A percentile compares a stretch with the other conserved stretches of the same genome.
phyloP scores from a whole-genome alignment of 2,329 filamentous ascomycete genomes.

The Diplodia seriata region DNA sequence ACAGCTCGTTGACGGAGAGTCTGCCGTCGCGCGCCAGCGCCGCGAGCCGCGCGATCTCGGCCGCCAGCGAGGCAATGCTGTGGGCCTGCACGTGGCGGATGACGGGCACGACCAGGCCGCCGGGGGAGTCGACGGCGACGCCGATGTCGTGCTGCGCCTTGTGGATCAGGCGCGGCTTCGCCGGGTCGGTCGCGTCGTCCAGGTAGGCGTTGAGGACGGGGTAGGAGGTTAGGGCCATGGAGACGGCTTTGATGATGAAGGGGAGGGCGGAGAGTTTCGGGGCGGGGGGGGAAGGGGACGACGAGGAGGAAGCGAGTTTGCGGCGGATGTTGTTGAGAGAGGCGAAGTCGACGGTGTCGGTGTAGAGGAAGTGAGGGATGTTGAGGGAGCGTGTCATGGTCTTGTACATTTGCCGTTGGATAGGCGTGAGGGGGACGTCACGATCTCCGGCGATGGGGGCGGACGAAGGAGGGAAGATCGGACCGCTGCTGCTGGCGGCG shows the following conservation, averaged over 20 bases:
- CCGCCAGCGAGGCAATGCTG: conserved; percentile 79
- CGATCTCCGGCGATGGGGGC: conserved; percentile 64
- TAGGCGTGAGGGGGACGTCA: conserved; percentile 71
- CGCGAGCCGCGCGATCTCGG: conserved; percentile 77
- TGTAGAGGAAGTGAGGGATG: conserved; percentile 96
- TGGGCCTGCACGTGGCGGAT: conserved; percentile 80
- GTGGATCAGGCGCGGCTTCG: conserved; percentile 77
- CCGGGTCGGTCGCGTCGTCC: conserved; percentile 62
- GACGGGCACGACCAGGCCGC: conserved; percentile 88
- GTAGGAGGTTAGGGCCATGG: conserved; percentile 79
- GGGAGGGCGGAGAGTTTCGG: conserved; percentile 79
- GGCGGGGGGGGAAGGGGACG: conserved; percentile 46
- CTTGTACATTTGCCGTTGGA: conserved; percentile 96
- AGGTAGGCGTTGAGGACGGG: conserved; percentile 88
- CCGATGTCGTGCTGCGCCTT: conserved; percentile 92
- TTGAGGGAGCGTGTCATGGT: conserved; percentile 89
- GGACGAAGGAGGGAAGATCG: conserved; percentile 40
- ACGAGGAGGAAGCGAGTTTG: conserved; percentile 57
- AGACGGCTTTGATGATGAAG: conserved; percentile 95
- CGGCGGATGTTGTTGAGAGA: conserved; percentile 74
- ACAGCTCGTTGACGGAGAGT: conserved; percentile 76
- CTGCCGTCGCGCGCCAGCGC: conserved; percentile 75
- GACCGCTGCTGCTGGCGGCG: conserved; percentile 40
- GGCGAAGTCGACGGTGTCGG: conserved; percentile 85
- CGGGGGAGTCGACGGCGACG: conserved; percentile 91